Evolutionary conservation across 768 basidiomycete genomes (phyloP).

Genomic region (Cytidiella melzeri): DNA sequence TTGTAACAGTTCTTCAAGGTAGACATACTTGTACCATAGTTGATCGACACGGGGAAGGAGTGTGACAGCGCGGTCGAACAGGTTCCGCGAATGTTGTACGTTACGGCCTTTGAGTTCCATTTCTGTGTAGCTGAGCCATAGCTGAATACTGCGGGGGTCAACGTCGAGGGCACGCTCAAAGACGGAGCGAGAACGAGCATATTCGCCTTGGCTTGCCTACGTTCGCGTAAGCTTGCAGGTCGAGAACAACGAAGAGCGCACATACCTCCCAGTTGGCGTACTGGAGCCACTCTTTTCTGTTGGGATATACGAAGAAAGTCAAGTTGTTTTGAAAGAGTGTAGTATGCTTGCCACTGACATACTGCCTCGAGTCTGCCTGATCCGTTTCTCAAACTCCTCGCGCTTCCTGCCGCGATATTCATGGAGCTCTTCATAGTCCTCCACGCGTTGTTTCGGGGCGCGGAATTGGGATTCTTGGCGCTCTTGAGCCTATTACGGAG

Average conservation of each 20-base stretch:
- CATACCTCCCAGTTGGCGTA: slow-evolving; percentile 82
- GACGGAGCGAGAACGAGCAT: slow-evolving; percentile 87
- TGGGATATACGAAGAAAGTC: not conserved
- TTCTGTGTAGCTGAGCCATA: slow-evolving; percentile 94
- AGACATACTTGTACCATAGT: slow-evolving; percentile 99
- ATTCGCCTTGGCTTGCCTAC: slow-evolving; percentile 94
- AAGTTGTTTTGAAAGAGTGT: not conserved
- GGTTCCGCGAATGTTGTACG: slow-evolving; percentile 93
- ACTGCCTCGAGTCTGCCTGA: slow-evolving; percentile 70
- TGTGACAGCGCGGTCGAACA: slow-evolving; percentile 96
- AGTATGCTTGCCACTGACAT: slow-evolving; percentile 55
- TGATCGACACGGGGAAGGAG: slow-evolving; percentile 94
- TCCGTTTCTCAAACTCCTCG: slow-evolving; percentile 91
- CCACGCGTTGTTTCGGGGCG: slow-evolving; percentile 91
- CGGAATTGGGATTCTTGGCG: slow-evolving; percentile 88
- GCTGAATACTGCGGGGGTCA: slow-evolving; percentile 79
- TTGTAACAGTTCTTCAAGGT: slow-evolving; percentile 93
- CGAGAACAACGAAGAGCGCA: not conserved
- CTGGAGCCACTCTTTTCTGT: slow-evolving; percentile 81
- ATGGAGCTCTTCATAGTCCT: slow-evolving; percentile 88
- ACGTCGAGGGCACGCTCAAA: slow-evolving; percentile 97
- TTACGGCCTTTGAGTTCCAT: slow-evolving; percentile 98
- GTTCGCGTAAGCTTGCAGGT: not conserved
- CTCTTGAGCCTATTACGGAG: slow-evolving; percentile 93
- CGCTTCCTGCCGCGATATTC: slow-evolving; percentile 91